Base-by-base conservation (phyloP, 805 yeast species). In the Spathaspora sp. region DNA sequence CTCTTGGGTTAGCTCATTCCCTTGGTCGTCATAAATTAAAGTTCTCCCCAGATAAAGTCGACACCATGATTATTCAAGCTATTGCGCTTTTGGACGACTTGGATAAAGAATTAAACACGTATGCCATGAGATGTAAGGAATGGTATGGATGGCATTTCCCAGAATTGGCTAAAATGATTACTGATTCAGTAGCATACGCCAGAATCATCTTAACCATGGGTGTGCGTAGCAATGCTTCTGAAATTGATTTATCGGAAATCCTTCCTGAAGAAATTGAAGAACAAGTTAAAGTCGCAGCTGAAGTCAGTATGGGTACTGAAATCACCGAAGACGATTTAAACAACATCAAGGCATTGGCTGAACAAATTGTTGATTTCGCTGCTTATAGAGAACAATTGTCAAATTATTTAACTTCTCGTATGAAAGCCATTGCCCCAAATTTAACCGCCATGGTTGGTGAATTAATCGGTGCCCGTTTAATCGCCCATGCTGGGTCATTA, bases 81-180 rank as follows among this genome's bases (percentile, higher is more conserved):
- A 94, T 94, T 74, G 97, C 98, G 18, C 79, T 94, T 60, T 81
- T 94, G 66, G 99, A 94, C 65, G 97, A 94, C 67, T 81, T 94
- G 64, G 99, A 94, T 78, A 94, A 94, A 77, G 99, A 94, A 73
- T 82, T 94, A 64, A 94, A 94, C 78, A 94, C 97, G 49, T 94
- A 93, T 65, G 97, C 98, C 60, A 94, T 94, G 99, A 86, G 99
- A 78, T 84, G 93, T 76, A 94, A 93, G 78, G 99, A 94, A 77
- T 94, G 99, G 99, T 94, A 94, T 76, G 99, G 99, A 59, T 94
- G 99, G 99, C 99, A 94, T 75, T 94, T 94, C 86, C 99, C 99
- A 40, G 99, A 94, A 75, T 83, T 94, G 83, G 97, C 97, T 64
- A 94, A 94, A 81, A 90, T 93, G 70, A 88, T 94, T 62, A 85